These are phyloP conservation scores for Lactarius quietus DNA, from an alignment of 768 basidiomycete genomes.

Conservation along the genomic window DNA sequence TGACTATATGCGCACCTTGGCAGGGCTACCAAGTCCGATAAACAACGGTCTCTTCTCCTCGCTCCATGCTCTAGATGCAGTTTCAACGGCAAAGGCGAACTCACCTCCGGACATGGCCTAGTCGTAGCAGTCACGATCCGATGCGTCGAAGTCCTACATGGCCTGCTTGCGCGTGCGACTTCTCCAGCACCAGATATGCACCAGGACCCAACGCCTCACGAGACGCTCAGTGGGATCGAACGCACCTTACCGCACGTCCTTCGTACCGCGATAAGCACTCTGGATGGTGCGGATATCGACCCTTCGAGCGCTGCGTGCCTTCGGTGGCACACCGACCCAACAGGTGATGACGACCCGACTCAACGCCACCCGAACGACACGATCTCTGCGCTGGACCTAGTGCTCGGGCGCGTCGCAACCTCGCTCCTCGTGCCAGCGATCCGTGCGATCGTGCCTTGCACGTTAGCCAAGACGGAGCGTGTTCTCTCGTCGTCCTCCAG, in stretches of 20 bases:
- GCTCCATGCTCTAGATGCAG: constrained; percentile 8
- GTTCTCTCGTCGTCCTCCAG: not conserved
- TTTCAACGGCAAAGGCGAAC: not conserved
- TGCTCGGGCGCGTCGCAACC: constrained; percentile 4
- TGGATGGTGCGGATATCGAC: not conserved
- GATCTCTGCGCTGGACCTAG: not conserved
- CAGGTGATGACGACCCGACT: not conserved
- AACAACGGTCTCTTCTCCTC: constrained; percentile 15
- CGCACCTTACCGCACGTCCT: constrained; percentile 6
- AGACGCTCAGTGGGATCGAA: constrained; percentile 5
- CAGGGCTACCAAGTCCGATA: not conserved
- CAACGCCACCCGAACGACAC: not conserved
- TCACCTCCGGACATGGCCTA: not conserved
- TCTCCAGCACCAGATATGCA: not conserved
- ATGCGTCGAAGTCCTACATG: constrained; percentile 10
- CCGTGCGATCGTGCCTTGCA: constrained; percentile 14
- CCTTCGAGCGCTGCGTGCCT: not conserved
- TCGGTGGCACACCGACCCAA: not conserved
- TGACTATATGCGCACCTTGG: constrained; percentile 2
- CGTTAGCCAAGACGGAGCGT: constrained; percentile 12
- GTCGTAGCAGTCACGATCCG: not conserved
- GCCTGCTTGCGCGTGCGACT: constrained; percentile 7
- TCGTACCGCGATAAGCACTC: not conserved
- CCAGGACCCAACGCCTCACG: constrained; percentile 2
- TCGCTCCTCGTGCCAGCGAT: constrained; percentile 14